These are phyloP conservation scores for Trametes elegans DNA, from an alignment of 768 basidiomycete genomes.

Conservation along the genomic window DNA sequence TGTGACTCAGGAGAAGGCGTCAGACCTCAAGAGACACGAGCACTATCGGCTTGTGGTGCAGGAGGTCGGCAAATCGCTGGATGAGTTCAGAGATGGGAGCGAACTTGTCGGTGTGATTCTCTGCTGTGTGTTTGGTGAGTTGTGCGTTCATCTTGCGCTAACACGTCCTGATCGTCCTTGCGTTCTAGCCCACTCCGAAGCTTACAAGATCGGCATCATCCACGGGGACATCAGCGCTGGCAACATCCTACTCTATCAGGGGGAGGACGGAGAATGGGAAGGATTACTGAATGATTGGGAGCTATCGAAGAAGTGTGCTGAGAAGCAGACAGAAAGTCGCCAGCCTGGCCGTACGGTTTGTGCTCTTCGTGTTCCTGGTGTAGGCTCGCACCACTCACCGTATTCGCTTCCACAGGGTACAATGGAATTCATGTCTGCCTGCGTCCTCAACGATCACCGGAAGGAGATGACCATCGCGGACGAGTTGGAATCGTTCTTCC, in stretches of 20 bases:
- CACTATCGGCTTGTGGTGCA: slow-evolving; percentile 14
- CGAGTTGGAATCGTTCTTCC: background rate
- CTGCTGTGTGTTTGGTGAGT: background rate
- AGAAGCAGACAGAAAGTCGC: background rate
- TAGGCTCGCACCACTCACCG: background rate
- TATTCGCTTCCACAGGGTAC: background rate
- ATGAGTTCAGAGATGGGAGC: background rate
- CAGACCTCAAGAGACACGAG: background rate
- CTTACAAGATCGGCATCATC: background rate
- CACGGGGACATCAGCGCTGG: slow-evolving; percentile 14
- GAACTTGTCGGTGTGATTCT: background rate
- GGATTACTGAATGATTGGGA: slow-evolving; percentile 11
- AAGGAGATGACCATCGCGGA: background rate
- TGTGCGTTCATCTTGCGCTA: background rate
- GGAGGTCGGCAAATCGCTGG: background rate
- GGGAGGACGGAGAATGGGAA: background rate
- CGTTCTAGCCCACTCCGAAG: background rate
- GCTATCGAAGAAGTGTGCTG: background rate
- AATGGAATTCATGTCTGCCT: background rate
- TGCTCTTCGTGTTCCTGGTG: background rate
- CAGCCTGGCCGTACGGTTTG: background rate
- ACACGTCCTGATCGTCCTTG: background rate
- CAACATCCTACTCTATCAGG: slow-evolving; percentile 4
- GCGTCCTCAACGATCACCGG: background rate
- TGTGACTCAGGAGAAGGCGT: background rate